A percentile compares a stretch with the other conserved stretches of the same genome.
Evolutionary conservation across 75 land plant genomes (phyloP).

Genomic region (Pinus albicaulis): DNA sequence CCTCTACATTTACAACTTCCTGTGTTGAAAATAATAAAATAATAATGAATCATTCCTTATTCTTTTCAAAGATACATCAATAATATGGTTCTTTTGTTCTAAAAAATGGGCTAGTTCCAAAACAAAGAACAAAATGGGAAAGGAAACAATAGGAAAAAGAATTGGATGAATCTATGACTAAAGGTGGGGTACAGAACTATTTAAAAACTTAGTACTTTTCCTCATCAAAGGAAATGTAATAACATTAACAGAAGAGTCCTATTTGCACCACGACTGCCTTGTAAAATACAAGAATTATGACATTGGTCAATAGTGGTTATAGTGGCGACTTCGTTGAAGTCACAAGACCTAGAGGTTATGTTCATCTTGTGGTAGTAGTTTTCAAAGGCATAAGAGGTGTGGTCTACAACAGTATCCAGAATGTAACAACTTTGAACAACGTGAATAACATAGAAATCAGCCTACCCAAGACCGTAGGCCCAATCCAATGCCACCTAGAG

Average conservation of each 20-base stretch:
- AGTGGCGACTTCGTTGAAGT: no score
- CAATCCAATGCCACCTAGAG: constrained; percentile 67
- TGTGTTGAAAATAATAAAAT: no score
- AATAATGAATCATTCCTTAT: not conserved
- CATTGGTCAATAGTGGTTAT: no score
- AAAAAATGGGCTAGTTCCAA: not conserved
- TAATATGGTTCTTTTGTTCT: not conserved
- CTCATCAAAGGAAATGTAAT: not conserved
- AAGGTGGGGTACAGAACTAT: no score
- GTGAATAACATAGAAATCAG: constrained; percentile 72
- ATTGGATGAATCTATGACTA: no score
- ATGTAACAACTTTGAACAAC: constrained; percentile 54
- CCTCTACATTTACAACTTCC: not conserved
- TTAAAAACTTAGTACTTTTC: no score
- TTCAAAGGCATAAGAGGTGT: constrained; percentile 86
- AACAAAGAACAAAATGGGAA: constrained; percentile 1
- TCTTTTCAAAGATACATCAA: not conserved
- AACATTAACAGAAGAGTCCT: not conserved
- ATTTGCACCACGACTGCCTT: constrained; percentile 16
- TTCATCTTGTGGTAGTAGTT: no score
- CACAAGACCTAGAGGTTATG: no score
- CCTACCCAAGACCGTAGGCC: constrained; percentile 79
- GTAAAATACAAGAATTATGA: constrained; percentile 26
- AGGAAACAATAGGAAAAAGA: not conserved
- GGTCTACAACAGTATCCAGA: constrained; percentile 40